Evolutionary conservation across 2,329 filamentous ascomycete species (phyloP).

Genomic region (Blastomyces percursus): DNA sequence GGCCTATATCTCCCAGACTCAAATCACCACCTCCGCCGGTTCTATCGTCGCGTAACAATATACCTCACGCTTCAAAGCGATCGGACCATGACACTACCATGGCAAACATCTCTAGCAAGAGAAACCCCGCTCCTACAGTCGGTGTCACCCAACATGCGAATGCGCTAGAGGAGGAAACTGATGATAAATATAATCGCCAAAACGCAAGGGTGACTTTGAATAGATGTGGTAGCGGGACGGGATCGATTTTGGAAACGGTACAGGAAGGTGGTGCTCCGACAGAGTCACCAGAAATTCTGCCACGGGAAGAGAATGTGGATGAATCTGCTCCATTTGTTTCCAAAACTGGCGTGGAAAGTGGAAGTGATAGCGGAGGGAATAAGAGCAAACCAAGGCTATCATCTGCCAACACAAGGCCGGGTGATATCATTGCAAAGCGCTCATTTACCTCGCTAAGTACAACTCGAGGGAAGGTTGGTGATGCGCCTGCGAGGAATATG

Average conservation of each 20-base stretch:
- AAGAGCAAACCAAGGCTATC: constrained; percentile 27
- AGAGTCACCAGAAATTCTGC: constrained; percentile 44
- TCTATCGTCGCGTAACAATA: constrained; percentile 17
- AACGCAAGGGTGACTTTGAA: constrained; percentile 44
- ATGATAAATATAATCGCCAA: constrained; percentile 11
- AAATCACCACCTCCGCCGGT: constrained; percentile 55
- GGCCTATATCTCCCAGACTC: constrained; percentile 41
- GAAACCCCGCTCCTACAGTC: constrained; percentile 24
- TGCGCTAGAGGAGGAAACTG: constrained; percentile 13
- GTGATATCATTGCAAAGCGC: constrained; percentile 49
- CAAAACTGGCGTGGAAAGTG: constrained; percentile 47
- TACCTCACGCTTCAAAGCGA: constrained; percentile 34
- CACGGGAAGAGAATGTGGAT: constrained; percentile 27
- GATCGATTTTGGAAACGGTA: constrained; percentile 70
- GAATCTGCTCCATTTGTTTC: constrained; percentile 37
- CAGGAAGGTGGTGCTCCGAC: constrained; percentile 75
- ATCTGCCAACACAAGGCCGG: constrained; percentile 36
- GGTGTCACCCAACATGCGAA: constrained; percentile 23
- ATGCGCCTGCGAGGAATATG: constrained; percentile 79
- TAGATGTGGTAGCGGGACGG: constrained; percentile 48
- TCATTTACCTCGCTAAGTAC: constrained; percentile 56
- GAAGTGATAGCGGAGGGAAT: constrained; percentile 42
- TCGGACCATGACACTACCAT: constrained; percentile 36
- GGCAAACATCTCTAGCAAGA: constrained; percentile 44
- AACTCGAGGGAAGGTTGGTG: constrained; percentile 56